These are phyloP conservation scores for Pseudogymnoascus sp. DNA, from an alignment of 2,329 filamentous ascomycete genomes.

Conservation along the genomic window DNA sequence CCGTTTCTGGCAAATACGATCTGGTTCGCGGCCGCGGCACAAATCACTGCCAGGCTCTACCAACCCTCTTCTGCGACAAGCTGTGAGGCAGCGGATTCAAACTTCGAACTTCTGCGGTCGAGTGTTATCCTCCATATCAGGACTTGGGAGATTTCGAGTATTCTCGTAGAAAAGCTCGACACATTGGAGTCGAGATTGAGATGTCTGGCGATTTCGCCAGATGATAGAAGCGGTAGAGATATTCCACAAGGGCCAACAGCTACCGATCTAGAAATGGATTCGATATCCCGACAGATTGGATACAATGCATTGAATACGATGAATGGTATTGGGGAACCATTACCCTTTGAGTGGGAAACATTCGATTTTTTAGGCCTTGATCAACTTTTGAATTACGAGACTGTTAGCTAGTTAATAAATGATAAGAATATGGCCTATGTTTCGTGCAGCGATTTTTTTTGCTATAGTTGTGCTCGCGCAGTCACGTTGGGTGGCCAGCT, in stretches of 20 bases:
- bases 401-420: not conserved
- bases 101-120: conserved; percentile 16
- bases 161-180: conserved; percentile 11
- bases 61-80: not conserved
- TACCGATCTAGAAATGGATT: not conserved
- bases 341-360: not conserved
- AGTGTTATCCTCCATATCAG: conserved; percentile 4
- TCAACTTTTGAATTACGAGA: not conserved
- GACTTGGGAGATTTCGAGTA: not conserved
- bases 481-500: too few species aligned
- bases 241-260: not conserved
- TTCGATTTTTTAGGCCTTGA: not conserved
- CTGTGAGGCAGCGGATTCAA: conserved; percentile 15
- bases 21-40: conserved; percentile 18
- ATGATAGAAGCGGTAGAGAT: not conserved
- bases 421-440: not conserved
- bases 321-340: not conserved
- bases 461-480: too few species aligned
- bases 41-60: conserved; percentile 14
- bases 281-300: not conserved
- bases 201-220: not conserved
- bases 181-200: conserved; percentile 14
- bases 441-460: not conserved
- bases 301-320: not conserved
- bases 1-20: conserved; percentile 19